These are phyloP conservation scores for Bromus sterilis DNA, from an alignment of 176 grass and related monocot species.

Conservation along the genomic window DNA sequence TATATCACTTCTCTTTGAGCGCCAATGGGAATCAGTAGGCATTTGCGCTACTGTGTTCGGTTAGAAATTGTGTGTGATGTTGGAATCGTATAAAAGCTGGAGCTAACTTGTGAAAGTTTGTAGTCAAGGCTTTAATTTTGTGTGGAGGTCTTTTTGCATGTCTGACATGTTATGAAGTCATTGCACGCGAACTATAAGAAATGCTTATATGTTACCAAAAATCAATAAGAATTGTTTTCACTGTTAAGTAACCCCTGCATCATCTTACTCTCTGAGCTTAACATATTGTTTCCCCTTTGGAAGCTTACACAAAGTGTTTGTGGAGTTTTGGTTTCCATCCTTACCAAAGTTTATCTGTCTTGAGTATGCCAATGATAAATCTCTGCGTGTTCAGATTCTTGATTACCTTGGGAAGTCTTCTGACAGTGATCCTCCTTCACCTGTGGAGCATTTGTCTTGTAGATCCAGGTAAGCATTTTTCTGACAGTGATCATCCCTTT, in stretches of 20 bases:
- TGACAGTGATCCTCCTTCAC: slow-evolving; percentile 72
- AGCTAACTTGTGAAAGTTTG: not conserved
- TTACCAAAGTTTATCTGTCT: not conserved
- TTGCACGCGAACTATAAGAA: not conserved
- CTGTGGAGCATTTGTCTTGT: slow-evolving; percentile 78
- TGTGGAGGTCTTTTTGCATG: not conserved
- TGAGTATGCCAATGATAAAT: not conserved
- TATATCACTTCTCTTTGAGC: not conserved
- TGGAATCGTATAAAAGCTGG: not conserved
- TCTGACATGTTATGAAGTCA: not conserved
- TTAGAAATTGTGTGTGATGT: not conserved
- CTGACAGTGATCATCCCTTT: not conserved
- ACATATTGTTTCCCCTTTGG: not conserved
- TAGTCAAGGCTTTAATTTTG: slow-evolving; percentile 4
- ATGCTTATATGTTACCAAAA: not conserved
- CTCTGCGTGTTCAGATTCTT: slow-evolving; percentile 57
- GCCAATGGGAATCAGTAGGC: not conserved
- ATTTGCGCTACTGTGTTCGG: not conserved
- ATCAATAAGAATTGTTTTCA: not conserved
- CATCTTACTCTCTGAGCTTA: not conserved
- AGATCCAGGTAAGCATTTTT: slow-evolving; percentile 60
- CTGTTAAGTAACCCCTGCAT: not conserved
- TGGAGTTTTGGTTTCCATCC: not conserved
- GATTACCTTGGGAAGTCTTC: slow-evolving; percentile 91
- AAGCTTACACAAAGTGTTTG: not conserved